Conservation (phyloP, 2,329 filamentous ascomycete genomes). For the Polychaeton citri region DNA sequence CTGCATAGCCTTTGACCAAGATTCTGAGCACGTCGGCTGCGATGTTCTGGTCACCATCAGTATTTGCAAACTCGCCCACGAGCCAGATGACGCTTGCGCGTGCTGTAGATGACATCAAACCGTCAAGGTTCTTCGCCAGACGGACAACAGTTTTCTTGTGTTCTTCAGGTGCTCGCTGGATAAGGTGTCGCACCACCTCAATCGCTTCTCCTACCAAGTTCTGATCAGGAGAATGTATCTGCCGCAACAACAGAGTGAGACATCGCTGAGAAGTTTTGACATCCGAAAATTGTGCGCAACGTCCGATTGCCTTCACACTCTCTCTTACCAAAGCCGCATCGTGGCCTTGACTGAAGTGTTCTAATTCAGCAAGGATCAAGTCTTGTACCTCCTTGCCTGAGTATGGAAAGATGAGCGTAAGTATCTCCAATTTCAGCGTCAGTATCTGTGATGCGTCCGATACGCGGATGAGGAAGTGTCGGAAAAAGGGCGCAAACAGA, state of each 20-base stretch:
- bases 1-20: slow-evolving; percentile 68
- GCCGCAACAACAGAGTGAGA: slow-evolving; percentile 66
- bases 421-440: slow-evolving; percentile 80
- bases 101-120: slow-evolving; percentile 73
- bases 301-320: slow-evolving; percentile 81
- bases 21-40: slow-evolving; percentile 86
- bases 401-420: slow-evolving; percentile 83
- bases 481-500: slow-evolving; percentile 76
- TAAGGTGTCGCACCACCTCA: slow-evolving; percentile 88
- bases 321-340: slow-evolving; percentile 73
- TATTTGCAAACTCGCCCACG: slow-evolving; percentile 82
- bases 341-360: slow-evolving; percentile 71
- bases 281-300: slow-evolving; percentile 70
- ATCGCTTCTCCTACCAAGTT: slow-evolving; percentile 83
- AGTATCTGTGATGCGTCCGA: slow-evolving; percentile 71
- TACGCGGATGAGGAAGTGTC: slow-evolving; percentile 76
- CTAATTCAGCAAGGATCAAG: slow-evolving; percentile 79
- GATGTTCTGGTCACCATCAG: slow-evolving; percentile 66
- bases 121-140: slow-evolving; percentile 81
- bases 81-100: slow-evolving; percentile 95
- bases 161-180: slow-evolving; percentile 72
- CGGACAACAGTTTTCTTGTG: slow-evolving; percentile 79
- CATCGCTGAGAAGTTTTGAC: slow-evolving; percentile 60
- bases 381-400: slow-evolving; percentile 63
- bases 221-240: slow-evolving; percentile 79